Base-by-base conservation (phyloP, 139 green algal genomes). In the Coelastrella sp. region DNA sequence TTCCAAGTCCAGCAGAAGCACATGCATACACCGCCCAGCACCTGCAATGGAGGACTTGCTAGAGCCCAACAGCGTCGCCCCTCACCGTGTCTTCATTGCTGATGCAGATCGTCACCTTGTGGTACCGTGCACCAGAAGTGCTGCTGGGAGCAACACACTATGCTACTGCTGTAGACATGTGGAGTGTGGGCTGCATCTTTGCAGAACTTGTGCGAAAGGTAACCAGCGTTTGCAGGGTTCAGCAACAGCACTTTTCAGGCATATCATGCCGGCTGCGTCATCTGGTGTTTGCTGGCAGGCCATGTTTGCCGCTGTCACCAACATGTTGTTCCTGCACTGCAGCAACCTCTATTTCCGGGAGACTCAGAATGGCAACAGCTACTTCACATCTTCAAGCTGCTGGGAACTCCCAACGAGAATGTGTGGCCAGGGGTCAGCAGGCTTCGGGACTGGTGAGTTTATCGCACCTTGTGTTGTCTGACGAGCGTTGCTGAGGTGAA, bases 41-140 rank as follows among this genome's bases (percentile, higher is more conserved):
- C 32, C 32, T 47, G 32, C 32, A 47, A 47, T 47, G 32, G 32
- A 47, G 32, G 32, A 47, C 32, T 47, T 47, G 32, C 0, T 47
- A 47, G 32, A 47, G 32, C 32, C 32, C 32, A 47, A 47, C 32
- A 47, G 61, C 61, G 8, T 13, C 61, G 8, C 61, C 11, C 61
- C 61, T 71, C 61, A 71, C 8, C 61, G 10, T 71, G 61, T 71
- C 61, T 19, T 47, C 61, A 19, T 58, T 60, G 56, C 19, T 22
- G 19, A 66, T 88, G 86, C 92, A 95, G 94, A 96, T 99, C 82
- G 98, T 99, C 11, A 99, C 98, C 10, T 93, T 99, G 87, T 99
- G 98, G 98, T 99, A 99, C 94, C 93, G 98, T 5, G 98, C 98
- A 5, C 98, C 98, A 8, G 98, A 99, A 94, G 98, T 99, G 59